Evolutionary conservation across 768 basidiomycete genomes (phyloP), one percentile per base, ranked within the genome.

Genomic region (Mycena rebaudengoi): DNA sequence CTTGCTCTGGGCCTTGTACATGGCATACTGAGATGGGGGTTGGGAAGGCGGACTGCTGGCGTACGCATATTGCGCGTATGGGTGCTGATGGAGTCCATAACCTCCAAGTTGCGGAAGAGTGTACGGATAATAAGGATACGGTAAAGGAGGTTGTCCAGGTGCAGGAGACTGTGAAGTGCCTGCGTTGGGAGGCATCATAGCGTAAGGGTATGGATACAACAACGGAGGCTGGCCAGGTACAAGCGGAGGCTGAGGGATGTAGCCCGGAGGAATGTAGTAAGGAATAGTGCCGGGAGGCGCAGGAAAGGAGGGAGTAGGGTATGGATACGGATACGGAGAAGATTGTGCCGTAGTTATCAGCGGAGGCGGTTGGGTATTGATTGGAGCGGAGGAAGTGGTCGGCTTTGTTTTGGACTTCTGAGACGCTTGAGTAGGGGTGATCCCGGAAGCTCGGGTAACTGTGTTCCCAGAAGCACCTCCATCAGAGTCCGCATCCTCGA

Each of bases 261-360:
- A 60, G 23, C 57, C 44, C 5, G 80, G 76, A 12, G 75, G 71
- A 12, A 78, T 69, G 60, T 80, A 82, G 68, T 79, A 83, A 10
- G 79, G 77, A 29, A 75, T 71, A 23, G 75, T 69, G 39, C 35
- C 43, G 28, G 73, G 56, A 23, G 72, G 59, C 11, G 56, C 43
- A 35, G 73, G 56, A 23, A 71, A 57, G 10, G 56, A 30, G 10
- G 75, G 54, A 35, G 71, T 56, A 11, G 55, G 39, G 37, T 61
- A 66, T 21, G 65, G 45, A 44, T 69, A 60, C 7, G 60, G 50
- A 6, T 52, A 44, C 1, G 53, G 40, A 8, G 26, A 20, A n/a
- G n/a, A n/a, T n/a, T 29, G 57, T 30, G 30, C 1, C 26, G 16
- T 32, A 18, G 41, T 46, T 21, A 43, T 46, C 7, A 35, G 16